Evolutionary conservation across 2,329 filamentous ascomycete genomes (phyloP).

Genomic region (Colletotrichum euphorbiae): DNA sequence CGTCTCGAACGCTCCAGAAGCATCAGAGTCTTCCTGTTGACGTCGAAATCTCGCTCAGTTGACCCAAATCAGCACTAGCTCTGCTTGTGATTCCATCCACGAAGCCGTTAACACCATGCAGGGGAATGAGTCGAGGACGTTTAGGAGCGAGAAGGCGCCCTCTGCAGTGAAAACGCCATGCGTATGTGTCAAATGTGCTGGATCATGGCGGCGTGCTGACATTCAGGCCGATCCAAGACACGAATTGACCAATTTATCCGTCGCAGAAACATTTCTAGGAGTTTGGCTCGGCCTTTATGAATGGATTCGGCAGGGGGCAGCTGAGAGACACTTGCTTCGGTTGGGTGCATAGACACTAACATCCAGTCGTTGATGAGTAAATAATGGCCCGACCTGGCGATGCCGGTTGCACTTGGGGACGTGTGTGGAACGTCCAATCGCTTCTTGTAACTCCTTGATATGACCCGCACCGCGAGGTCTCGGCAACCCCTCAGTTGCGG

Average conservation of each 20-base stretch:
- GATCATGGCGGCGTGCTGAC: neutral
- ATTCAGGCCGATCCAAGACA: conserved; percentile 23
- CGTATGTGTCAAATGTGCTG: conserved; percentile 7
- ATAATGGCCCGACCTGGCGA: conserved; percentile 10
- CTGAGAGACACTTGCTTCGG: conserved; percentile 6
- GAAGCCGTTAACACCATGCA: conserved; percentile 18
- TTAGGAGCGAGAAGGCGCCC: no score
- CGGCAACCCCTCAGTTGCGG: neutral
- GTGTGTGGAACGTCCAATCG: conserved; percentile 23
- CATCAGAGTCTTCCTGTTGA: neutral
- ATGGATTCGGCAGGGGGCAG: neutral
- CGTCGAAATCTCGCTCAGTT: conserved; percentile 6
- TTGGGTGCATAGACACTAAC: neutral
- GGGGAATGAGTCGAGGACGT: neutral
- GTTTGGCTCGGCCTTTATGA: neutral
- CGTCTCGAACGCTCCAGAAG: conserved; percentile 19
- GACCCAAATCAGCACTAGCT: conserved; percentile 32
- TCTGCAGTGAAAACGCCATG: neutral
- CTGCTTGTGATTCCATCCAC: neutral
- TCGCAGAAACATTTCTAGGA: conserved; percentile 1
- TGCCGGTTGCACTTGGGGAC: conserved; percentile 3
- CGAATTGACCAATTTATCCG: conserved; percentile 7
- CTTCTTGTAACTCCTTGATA: conserved; percentile 12
- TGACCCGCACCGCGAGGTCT: neutral
- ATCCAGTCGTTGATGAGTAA: neutral